Conservation (phyloP, 2,329 filamentous ascomycete genomes). For the Alternaria sp. region DNA sequence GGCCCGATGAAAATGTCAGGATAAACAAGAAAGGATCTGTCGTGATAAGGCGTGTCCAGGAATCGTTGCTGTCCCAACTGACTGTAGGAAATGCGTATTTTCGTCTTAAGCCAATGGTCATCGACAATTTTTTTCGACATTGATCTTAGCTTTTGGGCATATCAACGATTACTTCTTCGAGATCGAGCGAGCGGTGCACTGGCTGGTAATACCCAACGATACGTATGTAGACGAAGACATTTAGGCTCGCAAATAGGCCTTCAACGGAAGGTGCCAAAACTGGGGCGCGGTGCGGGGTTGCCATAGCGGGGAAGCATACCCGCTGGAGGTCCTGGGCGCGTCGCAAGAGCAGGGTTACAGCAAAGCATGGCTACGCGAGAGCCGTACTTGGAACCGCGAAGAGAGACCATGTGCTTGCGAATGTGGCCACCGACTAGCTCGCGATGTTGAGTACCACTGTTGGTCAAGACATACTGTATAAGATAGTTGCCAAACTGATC, state of each 20-base stretch:
- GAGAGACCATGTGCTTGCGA: slow-evolving; percentile 98
- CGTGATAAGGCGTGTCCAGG: slow-evolving; percentile 32
- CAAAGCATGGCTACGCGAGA: slow-evolving; percentile 99
- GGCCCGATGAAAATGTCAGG: slow-evolving; percentile 30
- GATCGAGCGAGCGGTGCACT: slow-evolving; percentile 42
- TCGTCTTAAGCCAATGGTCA: slow-evolving; percentile 43
- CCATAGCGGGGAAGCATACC: slow-evolving; percentile 59
- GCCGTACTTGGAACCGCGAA: slow-evolving; percentile 97
- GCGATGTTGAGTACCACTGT: slow-evolving; percentile 85
- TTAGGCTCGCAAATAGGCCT: slow-evolving; percentile 16
- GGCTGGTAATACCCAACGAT: slow-evolving; percentile 44
- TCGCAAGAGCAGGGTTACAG: slow-evolving; percentile 89
- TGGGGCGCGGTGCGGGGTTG: slow-evolving; percentile 37
- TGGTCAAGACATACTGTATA: slow-evolving; percentile 94
- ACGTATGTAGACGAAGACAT: slow-evolving; percentile 33
- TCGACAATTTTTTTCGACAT: slow-evolving; percentile 45
- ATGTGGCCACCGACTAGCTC: slow-evolving; percentile 94
- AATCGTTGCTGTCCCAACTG: slow-evolving; percentile 39
- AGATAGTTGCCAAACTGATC: slow-evolving; percentile 99
- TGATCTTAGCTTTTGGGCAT: slow-evolving; percentile 41
- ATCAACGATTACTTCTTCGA: slow-evolving; percentile 47
- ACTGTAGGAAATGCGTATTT: slow-evolving; percentile 38
- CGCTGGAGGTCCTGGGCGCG: slow-evolving; percentile 84
- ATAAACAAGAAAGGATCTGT: slow-evolving; percentile 49
- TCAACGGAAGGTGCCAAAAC: slow-evolving; percentile 45